A percentile compares a stretch with the other conserved stretches of the same genome.
Conservation (phyloP, 257 asterid genomes). For the Fraxinus americana region DNA sequence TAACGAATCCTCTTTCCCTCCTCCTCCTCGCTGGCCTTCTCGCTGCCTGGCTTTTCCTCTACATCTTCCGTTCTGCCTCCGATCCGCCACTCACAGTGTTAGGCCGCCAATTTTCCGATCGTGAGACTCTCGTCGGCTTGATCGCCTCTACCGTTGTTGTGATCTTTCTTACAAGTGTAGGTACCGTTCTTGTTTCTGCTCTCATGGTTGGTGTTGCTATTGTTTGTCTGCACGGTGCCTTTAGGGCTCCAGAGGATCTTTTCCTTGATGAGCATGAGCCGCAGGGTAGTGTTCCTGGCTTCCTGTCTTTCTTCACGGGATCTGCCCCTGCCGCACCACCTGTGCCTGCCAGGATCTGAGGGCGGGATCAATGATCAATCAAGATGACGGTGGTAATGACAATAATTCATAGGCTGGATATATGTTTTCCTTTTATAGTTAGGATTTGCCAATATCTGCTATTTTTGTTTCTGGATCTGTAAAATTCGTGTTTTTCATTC, state of each 20-base stretch:
- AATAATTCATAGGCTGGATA: conserved; percentile 10
- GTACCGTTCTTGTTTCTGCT: conserved; percentile 82
- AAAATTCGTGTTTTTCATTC: conserved; percentile 19
- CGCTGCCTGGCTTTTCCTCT: conserved; percentile 81
- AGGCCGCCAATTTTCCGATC: conserved; percentile 79
- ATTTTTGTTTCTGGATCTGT: conserved; percentile 18
- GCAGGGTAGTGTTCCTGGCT: conserved; percentile 55
- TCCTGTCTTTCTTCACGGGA: conserved; percentile 63
- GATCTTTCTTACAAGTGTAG: conserved; percentile 81
- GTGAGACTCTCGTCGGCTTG: conserved; percentile 63
- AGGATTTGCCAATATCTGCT: conserved; percentile 25
- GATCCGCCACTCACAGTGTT: conserved; percentile 70
- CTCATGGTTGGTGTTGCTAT: conserved; percentile 69
- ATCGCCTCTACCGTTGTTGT: conserved; percentile 51
- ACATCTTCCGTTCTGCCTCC: conserved; percentile 75
- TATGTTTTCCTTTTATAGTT: conserved; percentile 2
- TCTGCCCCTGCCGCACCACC: conserved; percentile 35
- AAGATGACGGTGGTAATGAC: conserved; percentile 22
- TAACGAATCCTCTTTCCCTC: conserved; percentile 62
- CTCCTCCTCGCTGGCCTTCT: conserved; percentile 68
- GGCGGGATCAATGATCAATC: conserved; percentile 1
- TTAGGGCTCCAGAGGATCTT: conserved; percentile 83
- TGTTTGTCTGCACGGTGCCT: conserved; percentile 72
- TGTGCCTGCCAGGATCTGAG: conserved; percentile 59
- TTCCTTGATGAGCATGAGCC: conserved; percentile 81